Percentiles rank a stretch among this genome's conserved stretches.
These are phyloP conservation scores for Cajanus cajan DNA, from an alignment of 306 rosid genomes.

Conservation along the genomic window DNA sequence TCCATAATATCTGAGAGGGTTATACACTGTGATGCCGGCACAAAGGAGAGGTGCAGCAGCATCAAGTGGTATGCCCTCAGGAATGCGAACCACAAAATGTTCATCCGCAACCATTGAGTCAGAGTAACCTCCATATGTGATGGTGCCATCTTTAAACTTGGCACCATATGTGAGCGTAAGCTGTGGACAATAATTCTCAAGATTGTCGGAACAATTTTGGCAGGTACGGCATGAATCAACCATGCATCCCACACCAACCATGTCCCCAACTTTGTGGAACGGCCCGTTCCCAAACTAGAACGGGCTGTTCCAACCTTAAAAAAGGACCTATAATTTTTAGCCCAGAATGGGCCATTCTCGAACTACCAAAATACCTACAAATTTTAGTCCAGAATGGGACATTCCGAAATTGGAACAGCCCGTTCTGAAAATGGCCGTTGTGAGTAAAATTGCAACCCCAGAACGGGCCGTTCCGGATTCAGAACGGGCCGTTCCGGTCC, in stretches of 20 bases:
- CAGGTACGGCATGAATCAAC: conserved; percentile 55
- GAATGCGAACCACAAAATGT: conserved; percentile 42
- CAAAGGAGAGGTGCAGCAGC: conserved; percentile 63
- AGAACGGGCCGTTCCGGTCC: too few species aligned
- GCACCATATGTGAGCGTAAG: conserved; percentile 18
- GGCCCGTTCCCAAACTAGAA: too few species aligned
- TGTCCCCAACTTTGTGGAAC: conserved; percentile 61
- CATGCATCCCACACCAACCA: conserved; percentile 54
- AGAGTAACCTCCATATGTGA: conserved; percentile 56
- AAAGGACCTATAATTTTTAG: too few species aligned
- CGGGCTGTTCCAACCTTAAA: too few species aligned
- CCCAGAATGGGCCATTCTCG: too few species aligned
- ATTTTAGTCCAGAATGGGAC: too few species aligned
- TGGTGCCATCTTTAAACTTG: conserved; percentile 41
- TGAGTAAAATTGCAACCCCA: too few species aligned
- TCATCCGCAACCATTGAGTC: conserved; percentile 49
- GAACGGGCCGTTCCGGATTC: too few species aligned
- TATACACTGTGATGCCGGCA: conserved; percentile 64
- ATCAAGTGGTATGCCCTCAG: conserved; percentile 46
- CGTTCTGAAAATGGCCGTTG: too few species aligned
- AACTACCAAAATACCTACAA: too few species aligned
- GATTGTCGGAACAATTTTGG: conserved; percentile 35
- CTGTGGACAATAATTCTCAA: conserved; percentile 51
- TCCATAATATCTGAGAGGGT: conserved; percentile 48
- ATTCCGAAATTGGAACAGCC: too few species aligned